These are phyloP conservation scores for Spiromastix sp. DNA, from an alignment of 2,329 filamentous ascomycete species.

Conservation along the genomic window DNA sequence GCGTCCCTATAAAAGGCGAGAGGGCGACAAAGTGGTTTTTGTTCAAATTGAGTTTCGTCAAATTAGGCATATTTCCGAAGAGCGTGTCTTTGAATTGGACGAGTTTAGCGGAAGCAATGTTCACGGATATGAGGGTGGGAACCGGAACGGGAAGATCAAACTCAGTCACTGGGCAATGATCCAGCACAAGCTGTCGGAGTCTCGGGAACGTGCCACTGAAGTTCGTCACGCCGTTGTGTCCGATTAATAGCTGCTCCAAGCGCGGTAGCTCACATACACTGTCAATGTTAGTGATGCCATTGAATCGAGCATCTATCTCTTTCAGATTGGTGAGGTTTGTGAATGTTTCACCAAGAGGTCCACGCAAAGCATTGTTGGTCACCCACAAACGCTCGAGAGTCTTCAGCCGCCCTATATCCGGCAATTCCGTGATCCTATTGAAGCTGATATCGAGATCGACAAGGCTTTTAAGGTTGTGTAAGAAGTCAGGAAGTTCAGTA, in stretches of 20 bases:
- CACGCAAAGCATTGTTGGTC: conserved; percentile 82
- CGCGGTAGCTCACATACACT: conserved; percentile 74
- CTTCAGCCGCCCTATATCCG: conserved; percentile 66
- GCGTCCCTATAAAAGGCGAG: conserved; percentile 71
- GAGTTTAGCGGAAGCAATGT: conserved; percentile 82
- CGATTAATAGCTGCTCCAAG: conserved; percentile 77
- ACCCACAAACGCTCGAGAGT: conserved; percentile 84
- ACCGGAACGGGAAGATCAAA: conserved; percentile 73
- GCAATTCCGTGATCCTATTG: conserved; percentile 73
- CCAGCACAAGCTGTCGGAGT: conserved; percentile 74
- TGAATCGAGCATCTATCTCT: conserved; percentile 92
- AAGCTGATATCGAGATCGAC: conserved; percentile 96
- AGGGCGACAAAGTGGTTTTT: conserved; percentile 93
- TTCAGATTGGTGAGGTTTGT: conserved; percentile 64
- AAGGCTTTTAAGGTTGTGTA: conserved; percentile 70
- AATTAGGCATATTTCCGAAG: conserved; percentile 75
- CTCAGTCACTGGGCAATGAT: conserved; percentile 89
- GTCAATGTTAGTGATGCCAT: conserved; percentile 79
- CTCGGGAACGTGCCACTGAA: conserved; percentile 84
- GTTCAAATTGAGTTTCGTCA: conserved; percentile 81
- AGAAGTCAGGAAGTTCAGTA: conserved; percentile 70
- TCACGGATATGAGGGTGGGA: conserved; percentile 74
- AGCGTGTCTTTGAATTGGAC: conserved; percentile 77
- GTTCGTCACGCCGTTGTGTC: conserved; percentile 84
- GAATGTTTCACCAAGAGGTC: conserved; percentile 63